Evolutionary conservation across 2,329 filamentous ascomycete species (phyloP).

Genomic region (Catunica adiposa): DNA sequence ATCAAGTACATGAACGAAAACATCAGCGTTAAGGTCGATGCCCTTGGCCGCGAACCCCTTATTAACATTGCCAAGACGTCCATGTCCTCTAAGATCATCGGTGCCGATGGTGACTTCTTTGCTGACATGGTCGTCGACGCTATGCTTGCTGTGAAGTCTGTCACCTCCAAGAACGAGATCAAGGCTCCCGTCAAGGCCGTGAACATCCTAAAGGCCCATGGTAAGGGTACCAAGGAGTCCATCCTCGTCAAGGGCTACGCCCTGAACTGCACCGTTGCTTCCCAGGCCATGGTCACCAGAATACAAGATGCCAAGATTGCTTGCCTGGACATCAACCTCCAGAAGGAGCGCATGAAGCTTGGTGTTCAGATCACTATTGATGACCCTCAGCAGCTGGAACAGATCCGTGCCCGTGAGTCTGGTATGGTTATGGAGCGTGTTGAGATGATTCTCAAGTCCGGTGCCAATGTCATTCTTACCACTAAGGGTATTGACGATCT

Average conservation of each 20-base stretch:
- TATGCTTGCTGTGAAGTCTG: constrained; percentile 85
- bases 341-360: constrained; percentile 98
- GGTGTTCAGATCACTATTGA: constrained; percentile 97
- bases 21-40: constrained; percentile 87
- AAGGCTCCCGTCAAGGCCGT: constrained; percentile 99
- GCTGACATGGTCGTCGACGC: constrained; percentile 93
- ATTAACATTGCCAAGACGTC: constrained; percentile 95
- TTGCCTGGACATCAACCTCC: constrained; percentile 90
- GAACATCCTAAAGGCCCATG: constrained; percentile 96
- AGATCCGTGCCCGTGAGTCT: constrained; percentile 84
- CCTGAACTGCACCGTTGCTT: constrained; percentile 95
- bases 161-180: constrained; percentile 74
- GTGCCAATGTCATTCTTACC: constrained; percentile 88
- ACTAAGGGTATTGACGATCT: constrained; percentile 98
- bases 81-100: constrained; percentile 99
- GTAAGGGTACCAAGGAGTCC: constrained; percentile 79
- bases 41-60: constrained; percentile 75
- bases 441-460: constrained; percentile 94
- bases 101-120: constrained; percentile 89
- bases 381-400: constrained; percentile 90
- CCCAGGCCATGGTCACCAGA: constrained; percentile 90
- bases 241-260: constrained; percentile 90
- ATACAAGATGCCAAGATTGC: constrained; percentile 93
- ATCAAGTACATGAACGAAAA: constrained; percentile 99
- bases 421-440: constrained; percentile 87